Evolutionary conservation across 441 rosid genomes (phyloP), one percentile per base, ranked within the genome.

Genomic region (Pelargonium citronellum): DNA sequence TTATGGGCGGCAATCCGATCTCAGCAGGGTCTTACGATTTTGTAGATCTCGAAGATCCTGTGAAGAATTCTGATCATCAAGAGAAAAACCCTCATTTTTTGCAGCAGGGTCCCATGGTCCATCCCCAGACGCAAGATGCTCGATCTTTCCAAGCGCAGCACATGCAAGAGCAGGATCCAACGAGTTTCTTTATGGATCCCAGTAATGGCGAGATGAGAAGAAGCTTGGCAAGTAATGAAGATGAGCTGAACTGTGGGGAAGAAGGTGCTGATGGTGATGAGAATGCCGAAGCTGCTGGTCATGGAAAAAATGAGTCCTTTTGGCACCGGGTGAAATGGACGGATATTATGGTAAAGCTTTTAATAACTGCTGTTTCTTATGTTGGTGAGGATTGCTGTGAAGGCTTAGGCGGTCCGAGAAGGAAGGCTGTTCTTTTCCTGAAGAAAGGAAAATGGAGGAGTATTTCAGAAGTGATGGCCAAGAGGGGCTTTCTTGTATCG

Each of bases 291-390:
- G 41, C 41, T 37, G 74, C 8, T 61, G 37, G 20, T 9, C 8
- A 20, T 44, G 77, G 60, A 69, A 64, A 15, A 37, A 67, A 67
- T 11, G 71, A 51, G 39, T 70, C 41, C 22, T 68, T 46, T 0
- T 69, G 75, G 82, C 80, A 69, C 63, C 75, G 75, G 44, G 71
- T 67, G 37, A 81, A 74, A 67, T 78, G 80, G 82, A 76, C 73
- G 0, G 80, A 64, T 15, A 43, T 46, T 69, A 78, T 81, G 84
- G 78, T 69, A 27, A 76, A 64, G 69, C 76, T 78, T 41, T n/a
- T 81, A 69, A 74, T 81, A 9, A 71, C 75, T 27, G 64, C 75
- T 37, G 76, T 69, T 41, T 76, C 78, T 5, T 78, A 81, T 69
- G 37, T 76, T 55, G 72, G 69, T 0, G 75, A 78, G 20, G 81